Base-by-base conservation (phyloP, 805 yeast species). In the Candida suzukii region DNA sequence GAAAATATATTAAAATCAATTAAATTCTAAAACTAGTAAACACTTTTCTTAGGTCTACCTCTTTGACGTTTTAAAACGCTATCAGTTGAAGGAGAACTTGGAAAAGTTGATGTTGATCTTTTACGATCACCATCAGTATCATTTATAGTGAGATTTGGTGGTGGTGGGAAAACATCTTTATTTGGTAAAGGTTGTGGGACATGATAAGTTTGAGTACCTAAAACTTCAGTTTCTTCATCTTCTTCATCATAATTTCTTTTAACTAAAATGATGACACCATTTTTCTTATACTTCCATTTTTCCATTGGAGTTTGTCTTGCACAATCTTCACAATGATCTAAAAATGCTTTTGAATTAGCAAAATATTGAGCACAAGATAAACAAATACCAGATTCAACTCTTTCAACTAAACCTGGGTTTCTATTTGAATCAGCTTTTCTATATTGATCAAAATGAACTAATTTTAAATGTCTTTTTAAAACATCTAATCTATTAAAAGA, bases 401-500 rank as follows among this genome's bases (percentile, higher is more conserved):
- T 58, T 37, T 53, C 48, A n/a, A 54, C 53, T 18, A 31, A 61
- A 41, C 35, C 48, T 48, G 25, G 57, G 26, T 48, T 47, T 28
- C 32, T 19, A 19, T 34, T 40, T 22, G 48, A 12, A 46, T 51
- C 28, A 29, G 21, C 18, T 17, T 37, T 38, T 33, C 62, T 63
- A 46, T 70, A 74, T 39, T 67, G 76, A 26, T 76, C 78, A 54
- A 70, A 80, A 59, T 84, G 93, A 34, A 83, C 87, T 32, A 83
- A 66, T 40, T 75, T 68, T 41, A 84, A 62, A 58, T 84, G 93
- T 35, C 93, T 68, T 49, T 83, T 83, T 47, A 83, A 64, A 25
- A 84, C 90, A 53, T 84, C 93, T 45, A 82, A 61, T 35, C 93
- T 67, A 51, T 77, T 78, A 61, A 84, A 84, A 0, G 86, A 74